Conservation (phyloP, 805 yeast species). For the Lipomyces spencermartinsiae region DNA sequence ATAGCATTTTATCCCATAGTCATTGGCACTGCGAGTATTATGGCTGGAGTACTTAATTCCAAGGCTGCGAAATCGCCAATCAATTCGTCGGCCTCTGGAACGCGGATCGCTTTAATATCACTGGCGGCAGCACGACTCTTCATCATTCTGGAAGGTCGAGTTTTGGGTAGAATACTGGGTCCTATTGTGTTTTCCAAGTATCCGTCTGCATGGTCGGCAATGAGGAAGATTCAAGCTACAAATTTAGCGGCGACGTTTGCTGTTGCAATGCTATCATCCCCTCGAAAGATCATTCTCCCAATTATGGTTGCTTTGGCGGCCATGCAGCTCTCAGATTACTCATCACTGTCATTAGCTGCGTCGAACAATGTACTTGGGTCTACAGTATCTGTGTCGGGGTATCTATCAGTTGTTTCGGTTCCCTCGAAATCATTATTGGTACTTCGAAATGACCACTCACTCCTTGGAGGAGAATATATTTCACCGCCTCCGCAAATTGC, state of each 20-base stretch:
- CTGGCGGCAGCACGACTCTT: constrained; percentile 17
- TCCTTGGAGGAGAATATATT: constrained; percentile 29
- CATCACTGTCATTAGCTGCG: not conserved
- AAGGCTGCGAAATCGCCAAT: constrained; percentile 13
- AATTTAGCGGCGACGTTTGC: constrained; percentile 8
- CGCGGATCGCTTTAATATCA: constrained; percentile 18
- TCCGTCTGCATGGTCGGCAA: constrained; percentile 13
- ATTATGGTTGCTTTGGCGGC: constrained; percentile 7
- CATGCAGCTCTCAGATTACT: not conserved
- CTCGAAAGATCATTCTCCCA: constrained; percentile 6
- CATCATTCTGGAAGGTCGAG: constrained; percentile 14
- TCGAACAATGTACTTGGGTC: constrained; percentile 11
- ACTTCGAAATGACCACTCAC: constrained; percentile 34
- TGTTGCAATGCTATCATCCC: constrained; percentile 12
- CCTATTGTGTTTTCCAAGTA: constrained; percentile 3
- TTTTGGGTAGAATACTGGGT: constrained; percentile 14
- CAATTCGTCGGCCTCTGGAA: constrained; percentile 14
- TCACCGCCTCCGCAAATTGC: constrained; percentile 18
- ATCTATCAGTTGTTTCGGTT: constrained; percentile 27
- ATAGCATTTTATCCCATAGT: constrained; percentile 22
- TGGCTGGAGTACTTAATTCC: constrained; percentile 16
- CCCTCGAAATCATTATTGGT: constrained; percentile 8
- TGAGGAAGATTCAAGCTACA: constrained; percentile 5
- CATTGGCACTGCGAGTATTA: constrained; percentile 15
- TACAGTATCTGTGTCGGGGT: constrained; percentile 28